These are phyloP conservation scores for Aechmea fasciata DNA, from an alignment of 176 grass and related monocot genomes.

Conservation along the genomic window DNA sequence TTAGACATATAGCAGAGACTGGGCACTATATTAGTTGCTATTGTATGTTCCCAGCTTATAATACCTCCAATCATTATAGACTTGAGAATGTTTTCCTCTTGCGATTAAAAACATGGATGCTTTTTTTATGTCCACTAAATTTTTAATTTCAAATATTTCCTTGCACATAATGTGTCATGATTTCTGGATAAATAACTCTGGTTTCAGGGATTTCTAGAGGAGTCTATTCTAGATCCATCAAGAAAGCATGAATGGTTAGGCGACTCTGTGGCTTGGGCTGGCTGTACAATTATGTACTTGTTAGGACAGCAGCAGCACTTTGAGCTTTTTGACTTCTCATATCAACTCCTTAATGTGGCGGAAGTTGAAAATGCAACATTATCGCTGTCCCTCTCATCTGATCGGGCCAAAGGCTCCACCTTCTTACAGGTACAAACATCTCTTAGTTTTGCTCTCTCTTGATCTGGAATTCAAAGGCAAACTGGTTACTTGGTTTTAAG, in stretches of 20 bases:
- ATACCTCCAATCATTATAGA: too few species aligned
- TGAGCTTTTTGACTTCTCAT: conserved; percentile 96
- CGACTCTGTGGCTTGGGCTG: conserved; percentile 96
- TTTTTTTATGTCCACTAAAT: too few species aligned
- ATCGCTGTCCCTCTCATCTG: conserved; percentile 41
- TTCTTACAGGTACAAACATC: conserved; percentile 57
- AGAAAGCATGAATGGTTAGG: conserved; percentile 71
- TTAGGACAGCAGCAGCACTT: conserved; percentile 95
- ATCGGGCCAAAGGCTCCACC: conserved; percentile 52
- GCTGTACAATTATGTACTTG: conserved; percentile 94
- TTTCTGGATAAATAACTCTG: conserved; percentile 1
- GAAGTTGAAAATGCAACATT: conserved; percentile 67
- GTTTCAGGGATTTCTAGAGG: conserved; percentile 76
- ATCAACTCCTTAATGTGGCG: conserved; percentile 87
- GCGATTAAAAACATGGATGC: too few species aligned
- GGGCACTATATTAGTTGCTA: too few species aligned
- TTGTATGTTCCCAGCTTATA: too few species aligned
- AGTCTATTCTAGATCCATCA: conserved; percentile 53
- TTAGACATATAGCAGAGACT: neutral
- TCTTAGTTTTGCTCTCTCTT: neutral
- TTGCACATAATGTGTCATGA: neutral
- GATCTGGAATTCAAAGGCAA: neutral
- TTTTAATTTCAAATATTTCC: too few species aligned
- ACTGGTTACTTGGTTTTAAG: neutral
- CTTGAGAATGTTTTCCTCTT: too few species aligned